Percentiles rank a stretch among this genome's conserved stretches.
Conservation (phyloP, 108 stramenopile genomes). For the Pelagomonas calceolata region DNA sequence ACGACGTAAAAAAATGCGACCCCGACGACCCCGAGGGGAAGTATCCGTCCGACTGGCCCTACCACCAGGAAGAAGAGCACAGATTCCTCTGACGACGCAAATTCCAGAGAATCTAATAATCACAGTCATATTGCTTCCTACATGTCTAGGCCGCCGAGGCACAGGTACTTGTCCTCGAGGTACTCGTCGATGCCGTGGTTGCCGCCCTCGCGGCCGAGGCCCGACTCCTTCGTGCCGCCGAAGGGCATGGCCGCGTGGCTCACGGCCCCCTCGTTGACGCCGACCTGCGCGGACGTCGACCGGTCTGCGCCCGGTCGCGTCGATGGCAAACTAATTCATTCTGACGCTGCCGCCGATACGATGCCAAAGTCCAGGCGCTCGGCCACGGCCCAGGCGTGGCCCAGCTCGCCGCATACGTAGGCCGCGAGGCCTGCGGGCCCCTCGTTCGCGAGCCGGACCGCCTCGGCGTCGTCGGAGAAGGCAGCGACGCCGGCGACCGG, state of each 20-base stretch:
- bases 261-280: conserved; percentile 82
- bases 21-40: no score
- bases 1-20: no score
- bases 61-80: no score
- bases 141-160: conserved; percentile 3
- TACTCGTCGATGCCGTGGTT: conserved; percentile 76
- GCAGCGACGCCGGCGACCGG: conserved; percentile 35
- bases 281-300: no score
- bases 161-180: conserved; percentile 76
- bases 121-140: no score
- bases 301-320: conserved; percentile 13
- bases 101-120: no score
- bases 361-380: conserved; percentile 56
- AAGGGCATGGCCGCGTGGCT: conserved; percentile 67
- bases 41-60: no score
- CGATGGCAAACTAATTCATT: neutral
- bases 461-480: conserved; percentile 44
- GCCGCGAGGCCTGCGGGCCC: conserved; percentile 37
- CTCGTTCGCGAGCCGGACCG: conserved; percentile 33
- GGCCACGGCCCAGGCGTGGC: conserved; percentile 24
- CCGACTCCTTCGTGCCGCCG: conserved; percentile 92
- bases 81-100: no score
- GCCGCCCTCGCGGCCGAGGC: conserved; percentile 91
- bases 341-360: no score
- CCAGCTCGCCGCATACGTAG: conserved; percentile 33